Conservation (phyloP, 148 eudicot species). For the Cornus suecica region DNA sequence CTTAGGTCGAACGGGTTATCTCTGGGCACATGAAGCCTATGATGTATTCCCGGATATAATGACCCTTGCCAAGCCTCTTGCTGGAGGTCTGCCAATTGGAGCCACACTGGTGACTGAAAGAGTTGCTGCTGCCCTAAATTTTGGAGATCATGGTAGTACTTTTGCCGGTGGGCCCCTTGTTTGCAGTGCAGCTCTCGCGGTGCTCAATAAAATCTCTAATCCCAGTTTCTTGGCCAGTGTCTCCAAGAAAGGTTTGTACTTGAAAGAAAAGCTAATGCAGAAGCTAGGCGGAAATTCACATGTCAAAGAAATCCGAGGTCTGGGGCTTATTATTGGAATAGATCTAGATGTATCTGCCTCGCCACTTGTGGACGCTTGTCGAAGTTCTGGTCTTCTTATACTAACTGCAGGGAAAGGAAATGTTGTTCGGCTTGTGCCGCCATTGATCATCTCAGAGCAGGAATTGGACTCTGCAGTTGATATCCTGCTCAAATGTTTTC, state of each 20-base stretch:
- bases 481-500: conserved; percentile 58
- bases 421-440: conserved; percentile 82
- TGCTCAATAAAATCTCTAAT: conserved; percentile 61
- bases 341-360: conserved; percentile 70
- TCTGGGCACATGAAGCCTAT: conserved; percentile 86
- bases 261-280: conserved; percentile 46
- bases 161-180: conserved; percentile 89
- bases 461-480: conserved; percentile 63
- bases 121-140: conserved; percentile 56
- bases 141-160: conserved; percentile 95
- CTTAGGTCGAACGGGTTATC: conserved; percentile 84
- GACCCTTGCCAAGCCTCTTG: conserved; percentile 94
- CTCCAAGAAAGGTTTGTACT: conserved; percentile 55
- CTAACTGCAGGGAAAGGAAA: conserved; percentile 91
- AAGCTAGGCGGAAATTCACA: conserved; percentile 61
- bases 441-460: conserved; percentile 66
- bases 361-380: conserved; percentile 72
- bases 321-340: conserved; percentile 70
- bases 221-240: conserved; percentile 61
- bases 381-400: conserved; percentile 61
- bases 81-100: conserved; percentile 93
- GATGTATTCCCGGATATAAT: conserved; percentile 75
- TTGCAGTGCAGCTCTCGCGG: conserved; percentile 64
- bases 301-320: conserved; percentile 74
- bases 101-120: conserved; percentile 68